Percentiles rank a stretch among this genome's conserved stretches.
These are phyloP conservation scores for Moricandia moricandioides DNA, from an alignment of 345 rosid genomes.

Conservation along the genomic window DNA sequence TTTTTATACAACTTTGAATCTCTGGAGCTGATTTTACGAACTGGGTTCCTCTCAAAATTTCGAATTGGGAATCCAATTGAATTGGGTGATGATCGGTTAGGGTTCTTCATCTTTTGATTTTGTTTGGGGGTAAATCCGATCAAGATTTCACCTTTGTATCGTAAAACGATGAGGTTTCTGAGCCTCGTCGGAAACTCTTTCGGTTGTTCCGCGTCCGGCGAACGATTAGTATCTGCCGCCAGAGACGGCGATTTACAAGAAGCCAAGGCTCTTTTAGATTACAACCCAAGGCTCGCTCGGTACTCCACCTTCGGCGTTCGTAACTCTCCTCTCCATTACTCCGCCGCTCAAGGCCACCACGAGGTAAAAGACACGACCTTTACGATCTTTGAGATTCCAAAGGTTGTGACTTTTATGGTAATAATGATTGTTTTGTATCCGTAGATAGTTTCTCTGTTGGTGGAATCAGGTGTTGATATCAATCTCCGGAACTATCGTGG, in stretches of 20 bases:
- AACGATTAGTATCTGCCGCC: constrained; percentile 92
- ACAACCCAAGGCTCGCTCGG: constrained; percentile 86
- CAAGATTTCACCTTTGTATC: constrained; percentile 21
- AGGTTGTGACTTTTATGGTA: not conserved
- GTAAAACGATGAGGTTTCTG: constrained; percentile 59
- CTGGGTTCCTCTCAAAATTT: constrained; percentile 10
- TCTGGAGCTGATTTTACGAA: not conserved
- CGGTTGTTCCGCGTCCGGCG: constrained; percentile 99
- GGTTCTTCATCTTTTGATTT: not conserved
- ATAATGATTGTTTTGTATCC: constrained; percentile 14
- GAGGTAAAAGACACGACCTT: constrained; percentile 48
- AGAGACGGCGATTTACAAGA: constrained; percentile 98
- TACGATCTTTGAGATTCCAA: not conserved
- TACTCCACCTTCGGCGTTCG: constrained; percentile 94
- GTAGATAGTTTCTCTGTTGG: constrained; percentile 88
- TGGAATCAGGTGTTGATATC: constrained; percentile 96
- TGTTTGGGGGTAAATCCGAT: not conserved
- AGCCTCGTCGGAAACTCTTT: constrained; percentile 91
- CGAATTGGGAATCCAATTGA: not conserved
- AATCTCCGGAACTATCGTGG: constrained; percentile 97
- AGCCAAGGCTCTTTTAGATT: constrained; percentile 89
- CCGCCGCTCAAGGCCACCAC: constrained; percentile 97
- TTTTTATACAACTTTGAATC: not conserved
- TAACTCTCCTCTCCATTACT: constrained; percentile 94
- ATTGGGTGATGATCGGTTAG: constrained; percentile 3